Evolutionary conservation across 768 basidiomycete genomes (phyloP).

Genomic region (Amanita brunnescens): DNA sequence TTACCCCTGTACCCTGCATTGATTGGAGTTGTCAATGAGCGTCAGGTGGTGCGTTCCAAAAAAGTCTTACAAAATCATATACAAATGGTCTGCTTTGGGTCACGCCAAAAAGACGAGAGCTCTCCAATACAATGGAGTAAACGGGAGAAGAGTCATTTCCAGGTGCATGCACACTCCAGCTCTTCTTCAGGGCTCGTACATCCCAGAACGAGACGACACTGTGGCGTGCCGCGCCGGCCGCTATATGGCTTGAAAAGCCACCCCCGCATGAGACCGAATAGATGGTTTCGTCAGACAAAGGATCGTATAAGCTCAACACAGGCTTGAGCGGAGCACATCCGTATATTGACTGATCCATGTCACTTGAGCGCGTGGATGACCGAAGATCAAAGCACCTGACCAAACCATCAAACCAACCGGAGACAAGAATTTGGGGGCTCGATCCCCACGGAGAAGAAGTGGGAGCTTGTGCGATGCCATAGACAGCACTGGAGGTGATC

Average conservation of each 20-base stretch:
- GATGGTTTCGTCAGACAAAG: slow-evolving; percentile 63
- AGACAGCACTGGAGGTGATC: slow-evolving; percentile 48
- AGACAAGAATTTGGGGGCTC: slow-evolving; percentile 62
- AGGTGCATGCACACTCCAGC: slow-evolving; percentile 78
- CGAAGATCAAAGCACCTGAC: slow-evolving; percentile 74
- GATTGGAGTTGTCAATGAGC: background rate
- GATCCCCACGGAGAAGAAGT: slow-evolving; percentile 58
- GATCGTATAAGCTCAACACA: slow-evolving; percentile 53
- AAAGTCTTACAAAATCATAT: slow-evolving; percentile 54
- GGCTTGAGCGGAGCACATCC: slow-evolving; percentile 38
- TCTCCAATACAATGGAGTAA: slow-evolving; percentile 65
- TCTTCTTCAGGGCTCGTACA: slow-evolving; percentile 46
- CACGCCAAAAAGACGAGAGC: slow-evolving; percentile 70
- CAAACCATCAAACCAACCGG: slow-evolving; percentile 77
- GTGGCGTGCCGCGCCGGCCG: slow-evolving; percentile 71
- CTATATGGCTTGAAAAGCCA: slow-evolving; percentile 53
- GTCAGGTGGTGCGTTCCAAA: background rate
- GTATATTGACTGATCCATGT: slow-evolving; percentile 1
- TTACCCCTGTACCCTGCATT: slow-evolving; percentile 50
- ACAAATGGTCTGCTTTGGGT: slow-evolving; percentile 74
- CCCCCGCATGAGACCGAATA: slow-evolving; percentile 74
- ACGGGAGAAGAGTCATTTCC: slow-evolving; percentile 75
- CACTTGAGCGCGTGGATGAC: slow-evolving; percentile 23
- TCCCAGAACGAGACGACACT: slow-evolving; percentile 81
- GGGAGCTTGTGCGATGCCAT: slow-evolving; percentile 57